Evolutionary conservation across 1,284 basidiomycete genomes (phyloP).

Genomic region (Ceratobasidium sp.): DNA sequence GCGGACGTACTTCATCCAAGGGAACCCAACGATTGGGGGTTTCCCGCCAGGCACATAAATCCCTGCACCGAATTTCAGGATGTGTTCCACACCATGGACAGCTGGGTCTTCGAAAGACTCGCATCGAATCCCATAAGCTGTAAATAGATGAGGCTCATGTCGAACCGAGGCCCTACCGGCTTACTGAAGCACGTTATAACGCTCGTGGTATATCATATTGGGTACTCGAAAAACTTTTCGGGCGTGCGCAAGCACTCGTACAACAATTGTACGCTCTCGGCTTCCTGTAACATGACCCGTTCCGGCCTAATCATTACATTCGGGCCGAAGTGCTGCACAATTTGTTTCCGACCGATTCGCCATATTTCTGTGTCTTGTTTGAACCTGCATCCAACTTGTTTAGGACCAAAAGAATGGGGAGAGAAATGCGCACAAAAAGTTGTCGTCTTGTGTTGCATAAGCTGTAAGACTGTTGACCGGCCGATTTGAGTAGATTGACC

Average conservation of each 20-base stretch:
- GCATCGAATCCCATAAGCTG: conserved; percentile 14
- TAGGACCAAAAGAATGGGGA: too few species aligned
- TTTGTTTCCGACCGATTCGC: neutral
- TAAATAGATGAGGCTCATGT: neutral
- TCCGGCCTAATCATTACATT: neutral
- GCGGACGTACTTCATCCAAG: neutral
- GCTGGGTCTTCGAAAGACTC: neutral
- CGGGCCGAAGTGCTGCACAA: conserved; percentile 5
- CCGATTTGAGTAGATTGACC: conserved; percentile 16
- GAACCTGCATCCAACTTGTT: too few species aligned
- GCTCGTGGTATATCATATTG: conserved; percentile 30
- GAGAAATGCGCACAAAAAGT: neutral
- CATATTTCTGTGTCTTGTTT: conserved; percentile 14
- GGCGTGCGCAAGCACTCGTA: conserved; percentile 27
- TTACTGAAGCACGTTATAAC: conserved; percentile 15
- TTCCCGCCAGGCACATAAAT: neutral
- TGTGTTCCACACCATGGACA: neutral
- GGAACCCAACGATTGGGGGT: neutral
- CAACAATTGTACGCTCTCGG: conserved; percentile 17
- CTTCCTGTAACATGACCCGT: conserved; percentile 10
- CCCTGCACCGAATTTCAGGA: conserved; percentile 8
- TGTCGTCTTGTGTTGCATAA: neutral
- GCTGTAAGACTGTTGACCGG: neutral
- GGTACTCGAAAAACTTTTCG: conserved; percentile 5
- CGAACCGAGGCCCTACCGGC: neutral